phyloP scores from a whole-genome alignment of 352 stramenopile species.

The Phytophthora palmivora region DNA sequence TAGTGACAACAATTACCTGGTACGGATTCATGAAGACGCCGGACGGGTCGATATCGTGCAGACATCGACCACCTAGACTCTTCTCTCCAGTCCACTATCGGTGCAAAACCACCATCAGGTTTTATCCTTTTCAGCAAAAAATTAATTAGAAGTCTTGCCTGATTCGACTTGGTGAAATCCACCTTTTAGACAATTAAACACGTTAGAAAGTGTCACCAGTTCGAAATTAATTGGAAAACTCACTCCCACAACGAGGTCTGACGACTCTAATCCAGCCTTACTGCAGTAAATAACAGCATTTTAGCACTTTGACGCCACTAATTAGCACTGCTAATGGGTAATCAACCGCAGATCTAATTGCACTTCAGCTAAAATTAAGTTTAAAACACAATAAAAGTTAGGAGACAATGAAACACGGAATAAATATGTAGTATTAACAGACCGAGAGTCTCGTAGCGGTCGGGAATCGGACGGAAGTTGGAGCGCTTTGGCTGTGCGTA shows the following conservation, averaged over 20 bases:
- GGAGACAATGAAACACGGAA: not conserved
- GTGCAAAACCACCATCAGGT: slow-evolving; percentile 1
- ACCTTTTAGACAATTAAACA: too few relatives aligned
- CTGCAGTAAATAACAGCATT: slow-evolving; percentile 17
- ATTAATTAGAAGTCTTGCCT: slow-evolving; percentile 31
- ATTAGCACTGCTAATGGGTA: too few relatives aligned
- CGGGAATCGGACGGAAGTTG: slow-evolving; percentile 51
- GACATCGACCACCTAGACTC: slow-evolving; percentile 57
- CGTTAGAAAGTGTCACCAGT: too few relatives aligned
- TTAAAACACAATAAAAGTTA: too few relatives aligned
- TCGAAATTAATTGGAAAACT: too few relatives aligned
- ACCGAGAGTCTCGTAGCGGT: slow-evolving; percentile 71
- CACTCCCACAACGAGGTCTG: slow-evolving; percentile 59
- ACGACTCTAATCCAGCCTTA: slow-evolving; percentile 59
- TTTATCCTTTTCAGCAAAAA: not conserved
- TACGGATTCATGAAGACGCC: slow-evolving; percentile 67
- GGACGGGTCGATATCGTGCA: slow-evolving; percentile 70
- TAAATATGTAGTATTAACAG: not conserved
- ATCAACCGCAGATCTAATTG: slow-evolving; percentile 49
- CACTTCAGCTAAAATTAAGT: slow-evolving; percentile 55
- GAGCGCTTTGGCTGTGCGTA: slow-evolving; percentile 12
- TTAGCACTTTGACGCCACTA: too few relatives aligned
- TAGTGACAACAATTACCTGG: slow-evolving; percentile 41
- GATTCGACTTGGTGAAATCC: slow-evolving; percentile 78
- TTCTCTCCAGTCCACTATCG: slow-evolving; percentile 79